Evolutionary conservation across 1,284 basidiomycete genomes (phyloP), one percentile per base, ranked within the genome.

Genomic region (Ustilago xerochloae): DNA sequence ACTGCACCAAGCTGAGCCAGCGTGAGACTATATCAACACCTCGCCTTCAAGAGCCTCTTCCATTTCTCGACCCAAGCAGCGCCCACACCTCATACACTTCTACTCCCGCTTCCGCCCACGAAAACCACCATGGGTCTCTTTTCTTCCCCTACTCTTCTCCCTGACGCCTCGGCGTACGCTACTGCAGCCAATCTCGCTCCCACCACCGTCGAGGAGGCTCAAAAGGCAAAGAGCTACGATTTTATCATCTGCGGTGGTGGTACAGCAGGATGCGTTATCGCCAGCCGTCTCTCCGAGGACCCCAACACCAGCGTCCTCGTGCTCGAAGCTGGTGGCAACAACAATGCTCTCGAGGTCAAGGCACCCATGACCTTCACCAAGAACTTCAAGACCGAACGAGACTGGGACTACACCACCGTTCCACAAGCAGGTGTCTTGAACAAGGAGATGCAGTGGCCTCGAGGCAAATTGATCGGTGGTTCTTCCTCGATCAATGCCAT

Each of bases 401-500:
- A 80, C 55, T 80, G 78, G 78, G 65, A 78, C 59, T 80, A 80
- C 54, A 69, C 72, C 57, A 80, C 78, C 35, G 63, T 64, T 0
- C 54, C 72, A 4, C 75, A 80, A 61, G 6, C 57, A 26, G 16
- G 63, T 6, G 58, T 80, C 38, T 51, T 43, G 36, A 61, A 63
- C 56, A 38, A 54, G 13, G 58, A 73, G 60, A 62, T 74, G 52
- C 72, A 70, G 56, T 78, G 72, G 76, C 76, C 77, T 2, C 56
- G 77, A 20, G 73, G 75, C 26, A 72, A 73, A 58, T 47, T 76
- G 20, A 51, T 78, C n/a, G 72, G 87, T 4, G 87, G 87, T 0
- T 84, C 80, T 0, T 85, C 86, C 4, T 82, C 84, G 18, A 86
- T 88, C 59, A 88, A 88, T 62, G 81, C 81, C 22, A 75, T 75